phyloP scores from a whole-genome alignment of 1,284 basidiomycete species.

The Somion occarium region DNA sequence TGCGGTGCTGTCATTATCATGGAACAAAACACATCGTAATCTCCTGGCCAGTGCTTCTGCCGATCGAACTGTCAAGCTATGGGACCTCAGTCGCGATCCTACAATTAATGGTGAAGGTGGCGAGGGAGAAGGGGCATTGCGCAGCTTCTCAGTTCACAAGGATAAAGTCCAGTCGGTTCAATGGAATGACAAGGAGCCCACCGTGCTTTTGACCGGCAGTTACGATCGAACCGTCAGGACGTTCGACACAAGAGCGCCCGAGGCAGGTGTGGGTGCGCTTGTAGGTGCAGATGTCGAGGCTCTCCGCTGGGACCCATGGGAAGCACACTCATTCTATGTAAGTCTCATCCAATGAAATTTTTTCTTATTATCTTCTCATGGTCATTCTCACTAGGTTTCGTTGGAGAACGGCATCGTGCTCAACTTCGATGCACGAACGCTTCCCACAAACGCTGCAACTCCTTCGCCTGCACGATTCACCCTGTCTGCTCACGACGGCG shows the following conservation, averaged over 20 bases:
- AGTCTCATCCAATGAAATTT: constrained; percentile 26
- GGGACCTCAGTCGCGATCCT: constrained; percentile 85
- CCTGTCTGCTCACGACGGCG: constrained; percentile 92
- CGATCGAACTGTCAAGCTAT: constrained; percentile 94
- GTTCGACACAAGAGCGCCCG: constrained; percentile 88
- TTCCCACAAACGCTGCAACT: constrained; percentile 58
- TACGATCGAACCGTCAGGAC: constrained; percentile 92
- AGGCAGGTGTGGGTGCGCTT: constrained; percentile 71
- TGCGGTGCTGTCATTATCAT: constrained; percentile 87
- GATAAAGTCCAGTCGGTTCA: constrained; percentile 98
- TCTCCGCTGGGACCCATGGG: constrained; percentile 95
- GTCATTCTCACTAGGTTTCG: constrained; percentile 58
- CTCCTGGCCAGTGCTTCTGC: constrained; percentile 91
- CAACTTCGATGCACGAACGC: constrained; percentile 85
- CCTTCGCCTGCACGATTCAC: constrained; percentile 80
- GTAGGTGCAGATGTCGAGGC: constrained; percentile 92
- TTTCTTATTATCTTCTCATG: constrained; percentile 6
- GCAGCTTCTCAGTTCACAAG: constrained; percentile 86
- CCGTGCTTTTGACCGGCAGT: constrained; percentile 87
- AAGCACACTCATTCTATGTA: constrained; percentile 83
- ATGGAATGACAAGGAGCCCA: constrained; percentile 89
- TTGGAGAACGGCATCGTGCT: constrained; percentile 91
- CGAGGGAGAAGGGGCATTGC: constrained; percentile 61
- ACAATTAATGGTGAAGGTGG: constrained; percentile 40
- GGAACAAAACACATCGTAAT: constrained; percentile 89